These are phyloP conservation scores for Taiozyma sp. DNA, from an alignment of 1,139 yeast species.

Conservation along the genomic window DNA sequence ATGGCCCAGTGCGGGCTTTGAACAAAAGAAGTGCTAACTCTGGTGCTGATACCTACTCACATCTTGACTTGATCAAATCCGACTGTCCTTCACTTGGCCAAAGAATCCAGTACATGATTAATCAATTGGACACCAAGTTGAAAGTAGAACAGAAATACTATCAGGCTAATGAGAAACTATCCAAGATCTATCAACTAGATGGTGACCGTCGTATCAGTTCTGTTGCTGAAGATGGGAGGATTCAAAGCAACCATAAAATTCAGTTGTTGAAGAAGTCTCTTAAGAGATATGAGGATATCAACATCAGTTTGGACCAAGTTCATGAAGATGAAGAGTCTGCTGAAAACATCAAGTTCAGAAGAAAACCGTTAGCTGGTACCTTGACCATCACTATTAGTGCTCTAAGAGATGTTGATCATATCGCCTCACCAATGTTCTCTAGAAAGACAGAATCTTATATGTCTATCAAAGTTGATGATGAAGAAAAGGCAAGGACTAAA, in stretches of 20 bases:
- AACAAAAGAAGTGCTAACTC: slow-evolving; percentile 1
- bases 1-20: not conserved
- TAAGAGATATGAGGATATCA: slow-evolving; percentile 86
- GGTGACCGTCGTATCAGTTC: slow-evolving; percentile 84
- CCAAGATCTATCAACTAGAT: slow-evolving; percentile 80
- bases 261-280: slow-evolving; percentile 79
- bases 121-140: slow-evolving; percentile 86
- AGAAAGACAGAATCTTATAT: slow-evolving; percentile 79
- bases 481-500: slow-evolving; percentile 70
- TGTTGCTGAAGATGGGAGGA: slow-evolving; percentile 84
- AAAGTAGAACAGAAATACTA: slow-evolving; percentile 92
- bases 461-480: slow-evolving; percentile 81
- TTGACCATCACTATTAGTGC: slow-evolving; percentile 68
- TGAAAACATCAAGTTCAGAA: slow-evolving; percentile 64
- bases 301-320: slow-evolving; percentile 46
- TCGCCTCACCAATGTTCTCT: slow-evolving; percentile 74
- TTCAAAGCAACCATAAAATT: slow-evolving; percentile 82
- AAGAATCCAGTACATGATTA: slow-evolving; percentile 91
- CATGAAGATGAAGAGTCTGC: slow-evolving; percentile 59
- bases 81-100: slow-evolving; percentile 97
- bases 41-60: slow-evolving; percentile 31
- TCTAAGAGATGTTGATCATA: slow-evolving; percentile 87
- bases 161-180: slow-evolving; percentile 87
- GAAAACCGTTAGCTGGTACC: slow-evolving; percentile 81
- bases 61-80: slow-evolving; percentile 80